Base-by-base conservation (phyloP, 495 filamentous ascomycete genomes). In the Massariosphaeria phaeospora region DNA sequence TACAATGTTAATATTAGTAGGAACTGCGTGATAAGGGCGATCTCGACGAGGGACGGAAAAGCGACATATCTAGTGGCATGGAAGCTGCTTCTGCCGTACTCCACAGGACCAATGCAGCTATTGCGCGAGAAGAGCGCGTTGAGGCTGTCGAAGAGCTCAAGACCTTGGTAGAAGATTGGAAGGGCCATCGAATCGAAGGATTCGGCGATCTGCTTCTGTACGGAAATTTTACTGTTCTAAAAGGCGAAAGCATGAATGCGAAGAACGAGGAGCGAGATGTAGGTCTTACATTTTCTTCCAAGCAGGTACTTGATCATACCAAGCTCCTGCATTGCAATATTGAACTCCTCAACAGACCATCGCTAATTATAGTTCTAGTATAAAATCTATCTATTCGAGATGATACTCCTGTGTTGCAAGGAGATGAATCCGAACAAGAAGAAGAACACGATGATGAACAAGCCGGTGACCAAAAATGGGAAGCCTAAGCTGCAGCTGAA, bases 381-480 rank as follows among this genome's bases (percentile, higher is more conserved):
- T 68, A 90, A 93, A 64, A 95, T 98, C 46, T 98, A 95, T 69
- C 81, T 98, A 26, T 98, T 98, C 67, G 87, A 97, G 68, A 84
- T 82, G 57, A 98, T 98, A 45, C 77, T 98, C 18, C 81, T 98
- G 20, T 98, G 93, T 64, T 98, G 93, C 83, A 98, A 97, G 73
- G 93, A 98, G 64, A 76, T 91, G 36, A 85, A 86, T 46, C 84
- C 86, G 2, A 87, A 84, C 65, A 97, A 96, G 72, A 84, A 79
- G 69, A 87, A 89, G 64, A 80, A 80, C 36, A 24, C 45, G 9
- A 78, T 84, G 55, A 75, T 71, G 57, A 84, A 84, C 71, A 89
- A 88, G 67, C 78, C 85, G 1, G 73, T 82, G 40, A 79, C 82
- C 49, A 82, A 79, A 57, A 91, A 86, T 65, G 78, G 81, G 45